Evolutionary conservation across 768 basidiomycete genomes (phyloP).

Genomic region (Termitomyces sp.): DNA sequence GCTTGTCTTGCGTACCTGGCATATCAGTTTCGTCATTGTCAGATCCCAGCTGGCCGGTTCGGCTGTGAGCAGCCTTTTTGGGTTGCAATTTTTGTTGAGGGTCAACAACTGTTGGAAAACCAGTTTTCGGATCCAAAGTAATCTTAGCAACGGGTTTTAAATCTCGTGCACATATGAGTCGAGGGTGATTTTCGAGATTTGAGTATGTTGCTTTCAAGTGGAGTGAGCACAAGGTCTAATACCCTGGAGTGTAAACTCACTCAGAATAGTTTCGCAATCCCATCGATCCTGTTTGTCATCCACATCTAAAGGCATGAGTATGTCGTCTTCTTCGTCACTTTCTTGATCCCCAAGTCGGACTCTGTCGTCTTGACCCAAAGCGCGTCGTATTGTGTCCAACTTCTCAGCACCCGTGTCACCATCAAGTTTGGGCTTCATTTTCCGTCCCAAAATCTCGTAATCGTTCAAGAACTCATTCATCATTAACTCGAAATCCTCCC

Average conservation of each 20-base stretch:
- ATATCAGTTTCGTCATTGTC: conserved; percentile 25
- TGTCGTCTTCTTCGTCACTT: conserved; percentile 44
- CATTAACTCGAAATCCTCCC: conserved; percentile 88
- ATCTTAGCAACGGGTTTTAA: conserved; percentile 60
- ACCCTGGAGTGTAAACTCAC: conserved; percentile 46
- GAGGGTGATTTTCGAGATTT: conserved; percentile 97
- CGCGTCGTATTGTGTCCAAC: conserved; percentile 73
- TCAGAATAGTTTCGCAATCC: conserved; percentile 96
- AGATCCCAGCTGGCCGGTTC: conserved; percentile 17
- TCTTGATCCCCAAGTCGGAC: conserved; percentile 43
- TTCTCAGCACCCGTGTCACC: conserved; percentile 77
- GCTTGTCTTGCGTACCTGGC: conserved; percentile 18
- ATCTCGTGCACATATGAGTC: conserved; percentile 72
- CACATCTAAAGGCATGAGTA: conserved; percentile 40
- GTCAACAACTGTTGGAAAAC: conserved; percentile 60
- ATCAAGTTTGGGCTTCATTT: conserved; percentile 73
- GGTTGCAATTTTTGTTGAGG: conserved; percentile 14
- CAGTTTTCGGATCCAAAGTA: conserved; percentile 70
- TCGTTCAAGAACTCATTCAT: conserved; percentile 92
- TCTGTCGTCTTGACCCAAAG: conserved; percentile 69
- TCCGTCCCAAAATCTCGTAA: conserved; percentile 88
- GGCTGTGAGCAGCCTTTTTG: conserved; percentile 15
- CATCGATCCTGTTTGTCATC: conserved; percentile 75
- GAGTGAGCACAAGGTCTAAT: neutral
- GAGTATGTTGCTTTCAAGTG: conserved; percentile 77